Conservation (phyloP, 2,329 filamentous ascomycete genomes). For the Lasiodiplodia hormozganensis region DNA sequence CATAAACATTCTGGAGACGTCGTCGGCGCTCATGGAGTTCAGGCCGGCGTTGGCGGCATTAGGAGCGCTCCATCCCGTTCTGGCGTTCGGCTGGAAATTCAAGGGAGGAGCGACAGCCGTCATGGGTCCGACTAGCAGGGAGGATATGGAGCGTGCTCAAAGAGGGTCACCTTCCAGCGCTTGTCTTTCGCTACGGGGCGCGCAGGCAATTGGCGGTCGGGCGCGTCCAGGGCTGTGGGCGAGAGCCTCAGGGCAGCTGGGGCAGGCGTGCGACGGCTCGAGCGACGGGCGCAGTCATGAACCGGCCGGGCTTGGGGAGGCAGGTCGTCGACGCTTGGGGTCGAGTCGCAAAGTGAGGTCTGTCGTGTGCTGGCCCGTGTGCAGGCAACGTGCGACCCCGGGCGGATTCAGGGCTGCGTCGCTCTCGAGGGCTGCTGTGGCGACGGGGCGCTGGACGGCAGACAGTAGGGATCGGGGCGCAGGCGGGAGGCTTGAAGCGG, state of each 20-base stretch:
- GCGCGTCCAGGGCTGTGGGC: conserved; percentile 15
- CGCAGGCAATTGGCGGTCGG: conserved; percentile 21
- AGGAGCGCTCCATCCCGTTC: conserved; percentile 67
- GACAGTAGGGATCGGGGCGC: neutral
- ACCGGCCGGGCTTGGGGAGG: neutral
- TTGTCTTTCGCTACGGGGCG: conserved; percentile 18
- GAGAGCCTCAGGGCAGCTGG: conserved; percentile 11
- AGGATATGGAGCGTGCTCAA: conserved; percentile 19
- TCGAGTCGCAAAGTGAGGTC: conserved; percentile 28
- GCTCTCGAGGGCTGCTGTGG: conserved; percentile 5
- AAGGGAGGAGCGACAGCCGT: conserved; percentile 72
- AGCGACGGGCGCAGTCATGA: conserved; percentile 6
- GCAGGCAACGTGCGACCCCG: conserved; percentile 24
- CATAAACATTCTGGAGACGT: conserved; percentile 86
- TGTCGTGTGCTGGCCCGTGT: conserved; percentile 30
- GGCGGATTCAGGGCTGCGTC: conserved; percentile 19
- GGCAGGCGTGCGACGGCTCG: conserved; percentile 1
- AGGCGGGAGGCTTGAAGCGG: conserved; percentile 1
- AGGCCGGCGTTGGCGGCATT: conserved; percentile 66
- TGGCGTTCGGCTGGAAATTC: conserved; percentile 67
- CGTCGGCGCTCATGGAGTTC: conserved; percentile 80
- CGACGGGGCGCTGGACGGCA: neutral
- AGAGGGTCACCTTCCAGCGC: conserved; percentile 26
- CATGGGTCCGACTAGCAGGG: conserved; percentile 50
- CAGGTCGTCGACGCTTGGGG: neutral